A percentile compares a stretch with the other conserved stretches of the same genome.
Conservation (phyloP, 2,329 filamentous ascomycete genomes). For the Aspergillus sp. region DNA sequence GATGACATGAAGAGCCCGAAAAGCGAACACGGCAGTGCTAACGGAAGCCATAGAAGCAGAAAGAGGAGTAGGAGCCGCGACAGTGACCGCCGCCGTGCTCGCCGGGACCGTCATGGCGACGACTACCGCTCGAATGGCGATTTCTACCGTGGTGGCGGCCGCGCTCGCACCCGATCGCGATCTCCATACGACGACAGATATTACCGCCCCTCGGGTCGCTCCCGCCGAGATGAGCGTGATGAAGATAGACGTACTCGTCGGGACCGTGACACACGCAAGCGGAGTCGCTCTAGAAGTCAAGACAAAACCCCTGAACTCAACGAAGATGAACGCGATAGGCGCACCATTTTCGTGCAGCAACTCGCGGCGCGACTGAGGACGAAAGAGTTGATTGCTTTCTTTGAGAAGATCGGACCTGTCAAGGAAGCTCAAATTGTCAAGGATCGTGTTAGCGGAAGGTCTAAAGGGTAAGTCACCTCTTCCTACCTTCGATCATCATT, state of each 20-base stretch:
- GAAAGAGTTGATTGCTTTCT: slow-evolving; percentile 91
- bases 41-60: slow-evolving; percentile 75
- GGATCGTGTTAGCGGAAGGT: slow-evolving; percentile 92
- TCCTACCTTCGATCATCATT: neutral
- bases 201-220: slow-evolving; percentile 56
- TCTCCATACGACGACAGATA: slow-evolving; percentile 68
- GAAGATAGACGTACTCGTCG: slow-evolving; percentile 57
- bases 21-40: slow-evolving; percentile 74
- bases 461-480: slow-evolving; percentile 77
- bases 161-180: slow-evolving; percentile 71
- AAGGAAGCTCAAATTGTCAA: slow-evolving; percentile 99
- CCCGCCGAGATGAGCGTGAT: slow-evolving; percentile 54
- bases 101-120: slow-evolving; percentile 67
- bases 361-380: slow-evolving; percentile 91
- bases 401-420: slow-evolving; percentile 91
- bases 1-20: slow-evolving; percentile 67
- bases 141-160: slow-evolving; percentile 69
- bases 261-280: slow-evolving; percentile 51
- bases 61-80: slow-evolving; percentile 79
- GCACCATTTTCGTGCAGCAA: slow-evolving; percentile 98
- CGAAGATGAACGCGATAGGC: slow-evolving; percentile 93
- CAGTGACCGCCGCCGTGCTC: slow-evolving; percentile 73
- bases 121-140: slow-evolving; percentile 64
- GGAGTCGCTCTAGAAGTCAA: slow-evolving; percentile 47
- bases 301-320: slow-evolving; percentile 70